Conservation (phyloP, 768 basidiomycete species). For the Favolaschia claudopus region DNA sequence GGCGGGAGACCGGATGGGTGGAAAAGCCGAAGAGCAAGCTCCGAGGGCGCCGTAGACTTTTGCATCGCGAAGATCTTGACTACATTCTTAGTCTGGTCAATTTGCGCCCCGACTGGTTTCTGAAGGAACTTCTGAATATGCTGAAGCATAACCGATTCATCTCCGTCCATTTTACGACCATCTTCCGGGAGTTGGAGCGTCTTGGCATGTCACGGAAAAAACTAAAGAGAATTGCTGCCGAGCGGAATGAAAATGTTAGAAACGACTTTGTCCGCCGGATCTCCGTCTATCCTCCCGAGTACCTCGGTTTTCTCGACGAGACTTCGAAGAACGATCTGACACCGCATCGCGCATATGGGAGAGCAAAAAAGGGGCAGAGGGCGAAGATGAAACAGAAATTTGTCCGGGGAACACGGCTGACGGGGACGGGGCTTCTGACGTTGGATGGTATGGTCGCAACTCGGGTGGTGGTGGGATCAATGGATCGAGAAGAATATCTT, state of each 20-base stretch:
- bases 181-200: conserved; percentile 37
- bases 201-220: conserved; percentile 38
- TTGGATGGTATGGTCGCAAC: conserved; percentile 39
- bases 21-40: background rate
- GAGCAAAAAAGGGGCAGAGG: conserved; percentile 29
- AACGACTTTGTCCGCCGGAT: conserved; percentile 36
- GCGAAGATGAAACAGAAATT: conserved; percentile 36
- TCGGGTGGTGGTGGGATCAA: conserved; percentile 38
- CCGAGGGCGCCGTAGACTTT: background rate
- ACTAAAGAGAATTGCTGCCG: conserved; percentile 39
- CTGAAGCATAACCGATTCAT: conserved; percentile 39
- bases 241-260: conserved; percentile 34
- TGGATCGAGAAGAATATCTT: conserved; percentile 30
- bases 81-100: conserved; percentile 32
- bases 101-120: conserved; percentile 39
- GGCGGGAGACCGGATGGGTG: background rate
- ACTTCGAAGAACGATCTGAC: conserved; percentile 41
- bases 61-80: conserved; percentile 26
- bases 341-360: conserved; percentile 20
- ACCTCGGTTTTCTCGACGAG: conserved; percentile 46
- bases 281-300: conserved; percentile 37
- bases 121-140: conserved; percentile 41
- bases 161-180: conserved; percentile 41
- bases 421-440: conserved; percentile 35
- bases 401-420: conserved; percentile 34